Base-by-base conservation (phyloP, 129 eudicot genomes). In the Rutidosis leptorrhynchoides region DNA sequence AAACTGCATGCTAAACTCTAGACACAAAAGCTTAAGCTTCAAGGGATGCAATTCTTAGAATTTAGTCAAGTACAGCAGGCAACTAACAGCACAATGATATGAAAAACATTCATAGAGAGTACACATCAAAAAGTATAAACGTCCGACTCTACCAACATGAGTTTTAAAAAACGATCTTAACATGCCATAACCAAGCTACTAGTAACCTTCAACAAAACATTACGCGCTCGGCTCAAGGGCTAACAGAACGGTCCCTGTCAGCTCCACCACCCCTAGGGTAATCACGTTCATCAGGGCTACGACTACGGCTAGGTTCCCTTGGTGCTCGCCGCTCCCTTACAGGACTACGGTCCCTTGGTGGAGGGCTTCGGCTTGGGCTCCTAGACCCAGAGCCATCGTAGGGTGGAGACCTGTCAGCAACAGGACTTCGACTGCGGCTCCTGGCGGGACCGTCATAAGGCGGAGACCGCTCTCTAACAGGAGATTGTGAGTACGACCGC, bases 291-390 rank as follows among this genome's bases (percentile, higher is more conserved):
- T 2, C 15, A 59, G 64, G 64, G 64, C 64, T 58, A 14, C 58
- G 59, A 4, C 59, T 54, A 21, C 0, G 64, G 25, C 64, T 59
- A 26, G 37, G 62, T 1, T 57, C 62, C 35, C 62, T 57, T 26
- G 62, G 62, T 57, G 62, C 62, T 25, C 62, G n/a, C 1, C 61
- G 61, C 61, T 56, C 61, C 40, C 64, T 58, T 58, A 58, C 64
- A 28, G 64, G 64, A 29, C 64, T 29, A 6, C 43, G 64, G 45
- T 59, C 43, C 62, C 62, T 57, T 57, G 62, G 35, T 6, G 62
- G 62, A 29, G 22, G 64, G 23, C 23, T 49, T 0, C 24, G 64
- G 64, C 64, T 29, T 27, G 42, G 64, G 42, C 64, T 59, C 23
- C 64, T 29, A 16, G 64, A 59, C 45, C 64, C 64, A 16, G 64